A percentile compares a stretch with the other conserved stretches of the same genome.
phyloP scores from a whole-genome alignment of 352 stramenopile genomes.

The Phytophthora cryptogea region DNA sequence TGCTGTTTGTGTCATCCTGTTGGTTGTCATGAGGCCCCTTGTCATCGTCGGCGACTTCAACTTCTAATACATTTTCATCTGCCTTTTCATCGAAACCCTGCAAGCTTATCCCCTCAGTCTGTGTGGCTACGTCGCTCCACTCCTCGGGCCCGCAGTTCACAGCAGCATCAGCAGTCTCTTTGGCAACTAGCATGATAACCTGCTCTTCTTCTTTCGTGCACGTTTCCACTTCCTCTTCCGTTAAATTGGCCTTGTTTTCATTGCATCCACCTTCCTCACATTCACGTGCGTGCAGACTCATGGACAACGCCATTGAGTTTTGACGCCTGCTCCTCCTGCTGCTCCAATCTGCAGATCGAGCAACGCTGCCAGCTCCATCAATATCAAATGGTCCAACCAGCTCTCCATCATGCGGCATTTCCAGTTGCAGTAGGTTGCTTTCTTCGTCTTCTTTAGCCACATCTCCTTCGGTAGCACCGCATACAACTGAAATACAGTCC shows the following conservation, averaged over 20 bases:
- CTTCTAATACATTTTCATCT: not conserved
- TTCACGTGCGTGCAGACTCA: constrained; percentile 21
- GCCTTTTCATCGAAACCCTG: not conserved
- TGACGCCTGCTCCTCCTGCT: constrained; percentile 6
- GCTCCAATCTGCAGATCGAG: constrained; percentile 29
- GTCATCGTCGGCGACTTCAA: not conserved
- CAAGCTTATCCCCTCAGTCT: constrained; percentile 17
- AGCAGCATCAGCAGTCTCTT: constrained; percentile 10
- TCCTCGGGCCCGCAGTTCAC: constrained; percentile 17
- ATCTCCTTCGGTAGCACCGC: constrained; percentile 5
- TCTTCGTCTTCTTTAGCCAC: not conserved
- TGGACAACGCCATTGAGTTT: constrained; percentile 40
- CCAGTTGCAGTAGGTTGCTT: constrained; percentile 20
- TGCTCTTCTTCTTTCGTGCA: not conserved
- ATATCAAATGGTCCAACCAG: not conserved
- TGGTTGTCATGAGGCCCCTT: constrained; percentile 1
- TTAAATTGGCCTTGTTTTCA: constrained; percentile 5
- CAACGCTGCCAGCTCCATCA: constrained; percentile 2
- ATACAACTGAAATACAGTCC: constrained; percentile 37
- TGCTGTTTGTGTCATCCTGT: not conserved
- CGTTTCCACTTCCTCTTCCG: not conserved
- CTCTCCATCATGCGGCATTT: not conserved
- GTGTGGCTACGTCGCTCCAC: constrained; percentile 10
- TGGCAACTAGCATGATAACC: not conserved
- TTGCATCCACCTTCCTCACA: constrained; percentile 3